Base-by-base conservation (phyloP, 106 monocot species). In the Dioscorea dumetorum region DNA sequence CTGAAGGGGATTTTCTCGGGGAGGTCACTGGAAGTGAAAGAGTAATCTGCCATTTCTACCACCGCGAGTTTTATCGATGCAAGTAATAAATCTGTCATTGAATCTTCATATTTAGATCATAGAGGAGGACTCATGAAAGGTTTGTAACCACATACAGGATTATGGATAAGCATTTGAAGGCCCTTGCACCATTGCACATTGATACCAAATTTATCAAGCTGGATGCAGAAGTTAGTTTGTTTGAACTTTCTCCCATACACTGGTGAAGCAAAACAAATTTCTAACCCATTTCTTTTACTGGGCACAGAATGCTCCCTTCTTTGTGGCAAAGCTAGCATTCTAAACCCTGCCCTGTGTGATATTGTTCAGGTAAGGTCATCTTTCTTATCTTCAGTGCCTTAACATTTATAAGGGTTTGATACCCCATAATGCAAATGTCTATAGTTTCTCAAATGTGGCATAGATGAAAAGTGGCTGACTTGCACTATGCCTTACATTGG, bases 41-140 rank as follows among this genome's bases (percentile, higher is more conserved):
- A 81, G 90, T 71, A 20, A 80, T 99, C 50, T 93, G 97, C 73
- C 97, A 99, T 80, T 99, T 99, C 77, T 99, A 83, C 73, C 97
- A 99, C 73, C 82, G 70, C 31, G 97, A 99, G 79, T 99, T 99
- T 62, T 99, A 99, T 60, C 89, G 97, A 66, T 99, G 97, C 97
- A 99, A 93, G 97, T 99, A 41, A 41, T 41, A 41, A 87, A 87
- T 49, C 4, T 21, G 24, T 61, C 67, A 48, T 24, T 17, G 24
- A 62, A 14, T 72, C 22, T 41, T 24, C 62, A 23, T 31, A 12
- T 18, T 60, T 17, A 22, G 12, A 48, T 74, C 24, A 50, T 50
- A 52, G 6, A 3, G 12, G 19, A 24, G 33, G 51, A 24, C 35
- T 18, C 4, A 53, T 53, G n/a, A 70, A 33, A 48, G 13, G 18